phyloP scores from a whole-genome alignment of 2,329 filamentous ascomycete species.

The Fusarium nisikadoi region DNA sequence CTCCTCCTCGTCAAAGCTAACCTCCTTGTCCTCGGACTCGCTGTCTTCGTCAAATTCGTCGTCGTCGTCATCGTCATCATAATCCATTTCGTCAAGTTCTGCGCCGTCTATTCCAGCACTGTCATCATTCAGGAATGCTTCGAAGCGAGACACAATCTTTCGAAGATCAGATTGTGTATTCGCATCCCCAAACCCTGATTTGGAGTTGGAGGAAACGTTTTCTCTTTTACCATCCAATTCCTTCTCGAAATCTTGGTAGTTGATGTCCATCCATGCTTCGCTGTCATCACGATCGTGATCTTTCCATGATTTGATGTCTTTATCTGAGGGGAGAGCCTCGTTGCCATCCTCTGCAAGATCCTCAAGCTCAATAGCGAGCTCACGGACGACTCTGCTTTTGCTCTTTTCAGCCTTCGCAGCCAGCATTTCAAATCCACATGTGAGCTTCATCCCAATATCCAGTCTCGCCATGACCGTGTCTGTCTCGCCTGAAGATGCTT shows the following conservation, averaged over 20 bases:
- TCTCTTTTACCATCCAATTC: constrained; percentile 70
- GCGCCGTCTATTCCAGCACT: constrained; percentile 83
- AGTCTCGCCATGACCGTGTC: constrained; percentile 48
- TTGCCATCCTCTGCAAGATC: constrained; percentile 80
- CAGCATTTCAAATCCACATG: constrained; percentile 92
- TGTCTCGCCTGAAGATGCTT: constrained; percentile 15
- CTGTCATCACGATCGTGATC: constrained; percentile 74
- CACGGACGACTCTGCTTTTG: constrained; percentile 75
- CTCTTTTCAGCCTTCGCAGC: constrained; percentile 73
- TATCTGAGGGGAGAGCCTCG: constrained; percentile 71
- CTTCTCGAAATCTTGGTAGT: constrained; percentile 87
- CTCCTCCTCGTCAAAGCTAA: constrained; percentile 85
- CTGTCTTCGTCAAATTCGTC: constrained; percentile 65
- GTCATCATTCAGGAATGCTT: constrained; percentile 89
- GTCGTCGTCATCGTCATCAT: constrained; percentile 62
- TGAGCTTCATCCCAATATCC: constrained; percentile 88
- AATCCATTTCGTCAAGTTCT: constrained; percentile 76
- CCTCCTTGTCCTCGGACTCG: constrained; percentile 77
- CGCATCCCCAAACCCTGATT: constrained; percentile 70
- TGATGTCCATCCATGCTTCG: constrained; percentile 92
- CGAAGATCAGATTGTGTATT: constrained; percentile 79
- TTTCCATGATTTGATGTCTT: constrained; percentile 79
- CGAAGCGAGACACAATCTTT: constrained; percentile 94
- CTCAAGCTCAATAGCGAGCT: constrained; percentile 79
- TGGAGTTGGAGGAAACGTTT: constrained; percentile 50